Base-by-base conservation (phyloP, 768 basidiomycete species). In the Mycena albidolilacea region DNA sequence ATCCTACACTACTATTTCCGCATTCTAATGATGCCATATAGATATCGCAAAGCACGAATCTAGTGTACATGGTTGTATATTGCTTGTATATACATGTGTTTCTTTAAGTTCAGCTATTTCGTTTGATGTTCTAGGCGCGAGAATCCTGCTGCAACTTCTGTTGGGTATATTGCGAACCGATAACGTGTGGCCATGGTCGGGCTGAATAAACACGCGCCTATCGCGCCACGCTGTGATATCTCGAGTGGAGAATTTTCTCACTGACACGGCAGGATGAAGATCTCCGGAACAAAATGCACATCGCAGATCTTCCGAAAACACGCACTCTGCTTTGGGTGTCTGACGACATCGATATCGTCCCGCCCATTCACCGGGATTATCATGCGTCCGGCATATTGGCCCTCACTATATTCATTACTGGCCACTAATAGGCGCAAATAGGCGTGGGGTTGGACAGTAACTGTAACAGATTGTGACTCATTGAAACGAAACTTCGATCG, bases 271-370 rank as follows among this genome's bases (percentile, higher is more conserved):
- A 74, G 87, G 52, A 77, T 84, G 55, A 87, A 85, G 73, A 81
- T 88, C 15, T 79, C 81, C 63, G 83, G 84, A 12, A 11, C 23
- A 5, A n/a, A 52, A 19, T 63, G 65, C 17, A 14, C 59, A 41
- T 5, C 48, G 11, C 41, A 71, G 38, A 50, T 48, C 66, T 9
- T 55, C 52, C 11, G 12, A 44, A 52, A 66, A 67, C 5, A 30
- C 78, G 21, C 92, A 94, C 78, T 90, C 89, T 69, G 88, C 90
- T 63, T 81, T 95, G 35, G 23, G 14, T 6, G 41, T 43, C 41
- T 76, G 30, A 30, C 30, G 30, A 30, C 30, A 30, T 30, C 30
- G 30, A 30, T 3, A 30, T 30, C 30, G 30, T 30, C 30, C 30
- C 30, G 30, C 30, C 30, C 30, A 30, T 30, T 30, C 30, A 30